phyloP scores from a whole-genome alignment of 2,329 filamentous ascomycete species.

The Neurospora sp. region DNA sequence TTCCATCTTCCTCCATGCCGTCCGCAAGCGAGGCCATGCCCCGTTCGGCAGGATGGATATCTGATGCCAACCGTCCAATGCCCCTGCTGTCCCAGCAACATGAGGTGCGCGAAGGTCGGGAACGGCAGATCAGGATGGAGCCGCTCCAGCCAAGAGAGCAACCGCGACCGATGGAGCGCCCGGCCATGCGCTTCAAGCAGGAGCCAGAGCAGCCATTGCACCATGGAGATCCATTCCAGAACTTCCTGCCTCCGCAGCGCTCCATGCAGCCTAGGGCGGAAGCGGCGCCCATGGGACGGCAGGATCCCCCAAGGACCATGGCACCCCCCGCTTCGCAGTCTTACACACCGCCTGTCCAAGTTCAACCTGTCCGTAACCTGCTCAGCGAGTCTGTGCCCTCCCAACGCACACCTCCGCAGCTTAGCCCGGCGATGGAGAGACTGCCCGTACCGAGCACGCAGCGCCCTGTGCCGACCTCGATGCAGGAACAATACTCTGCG shows the following conservation, averaged over 20 bases:
- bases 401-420: constrained; percentile 25
- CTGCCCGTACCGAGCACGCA: constrained; percentile 27
- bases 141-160: constrained; percentile 19
- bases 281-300: constrained; percentile 27
- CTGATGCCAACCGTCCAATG: constrained; percentile 9
- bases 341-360: constrained; percentile 25
- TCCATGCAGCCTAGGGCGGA: constrained; percentile 31
- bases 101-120: constrained; percentile 11
- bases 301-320: constrained; percentile 32
- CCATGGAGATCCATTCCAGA: constrained; percentile 34
- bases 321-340: constrained; percentile 22
- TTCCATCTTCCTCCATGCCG: constrained; percentile 13
- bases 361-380: constrained; percentile 23
- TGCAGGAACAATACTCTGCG: constrained; percentile 15
- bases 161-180: constrained; percentile 16
- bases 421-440: constrained; percentile 18
- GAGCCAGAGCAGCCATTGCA: constrained; percentile 34
- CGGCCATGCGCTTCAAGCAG: constrained; percentile 34
- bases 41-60: constrained; percentile 12
- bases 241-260: constrained; percentile 28
- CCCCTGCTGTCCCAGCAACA: constrained; percentile 10
- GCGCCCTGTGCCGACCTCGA: constrained; percentile 22
- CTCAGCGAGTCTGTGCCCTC: constrained; percentile 25
- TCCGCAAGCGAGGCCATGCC: constrained; percentile 22
- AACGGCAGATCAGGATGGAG: constrained; percentile 13